Evolutionary conservation across 2,329 filamentous ascomycete species (phyloP).

Genomic region (Aspergillus persii): DNA sequence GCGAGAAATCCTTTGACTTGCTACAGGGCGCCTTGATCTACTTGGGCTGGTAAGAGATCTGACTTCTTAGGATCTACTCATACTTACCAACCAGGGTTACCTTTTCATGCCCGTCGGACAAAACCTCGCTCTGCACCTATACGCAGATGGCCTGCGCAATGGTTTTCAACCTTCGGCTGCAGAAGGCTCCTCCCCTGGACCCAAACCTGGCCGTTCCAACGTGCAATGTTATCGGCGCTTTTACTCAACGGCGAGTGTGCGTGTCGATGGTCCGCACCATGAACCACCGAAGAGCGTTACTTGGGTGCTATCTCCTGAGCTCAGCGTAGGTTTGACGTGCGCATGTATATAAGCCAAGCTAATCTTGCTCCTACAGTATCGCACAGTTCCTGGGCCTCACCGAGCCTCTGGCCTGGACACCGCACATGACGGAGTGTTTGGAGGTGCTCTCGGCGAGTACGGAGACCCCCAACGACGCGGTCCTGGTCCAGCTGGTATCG

Average conservation of each 20-base stretch:
- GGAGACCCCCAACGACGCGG: constrained; percentile 49
- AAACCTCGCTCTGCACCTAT: constrained; percentile 10
- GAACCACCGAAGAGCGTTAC: constrained; percentile 12
- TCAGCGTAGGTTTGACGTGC: constrained; percentile 4
- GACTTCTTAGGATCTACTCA: not conserved
- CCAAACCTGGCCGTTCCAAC: not conserved
- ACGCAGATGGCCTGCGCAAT: constrained; percentile 10
- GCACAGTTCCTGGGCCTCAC: constrained; percentile 45
- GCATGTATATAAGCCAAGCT: too few relatives aligned
- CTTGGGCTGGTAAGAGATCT: constrained; percentile 6
- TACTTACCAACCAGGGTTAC: constrained; percentile 5
- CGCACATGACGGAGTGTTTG: constrained; percentile 57
- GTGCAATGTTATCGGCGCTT: not conserved
- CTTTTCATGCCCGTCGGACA: constrained; percentile 8
- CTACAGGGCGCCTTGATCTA: constrained; percentile 12
- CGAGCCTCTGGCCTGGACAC: constrained; percentile 55
- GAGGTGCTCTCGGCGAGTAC: constrained; percentile 44
- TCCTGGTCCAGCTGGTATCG: constrained; percentile 36
- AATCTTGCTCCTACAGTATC: constrained; percentile 5
- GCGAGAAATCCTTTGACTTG: constrained; percentile 8
- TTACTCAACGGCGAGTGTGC: not conserved
- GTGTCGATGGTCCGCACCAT: constrained; percentile 7
- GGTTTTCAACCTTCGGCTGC: constrained; percentile 8
- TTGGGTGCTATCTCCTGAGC: constrained; percentile 10
- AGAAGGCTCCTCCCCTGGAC: constrained; percentile 5